Percentiles rank a stretch among this genome's conserved stretches.
Evolutionary conservation across 139 green algal genomes (phyloP).

Genomic region (Coelastrella sp.): DNA sequence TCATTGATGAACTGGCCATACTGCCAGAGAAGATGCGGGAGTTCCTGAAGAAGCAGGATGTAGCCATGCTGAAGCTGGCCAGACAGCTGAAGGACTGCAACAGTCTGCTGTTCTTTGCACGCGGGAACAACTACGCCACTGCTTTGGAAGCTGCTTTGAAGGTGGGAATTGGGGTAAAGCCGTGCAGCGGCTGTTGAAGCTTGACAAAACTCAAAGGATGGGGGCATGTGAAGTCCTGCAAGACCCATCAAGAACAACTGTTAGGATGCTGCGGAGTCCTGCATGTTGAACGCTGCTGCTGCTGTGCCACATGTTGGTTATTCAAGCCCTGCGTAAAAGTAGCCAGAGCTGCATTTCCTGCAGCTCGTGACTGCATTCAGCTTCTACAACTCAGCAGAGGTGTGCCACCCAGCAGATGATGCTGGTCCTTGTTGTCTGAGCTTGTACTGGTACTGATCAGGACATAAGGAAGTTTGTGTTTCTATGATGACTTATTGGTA

Average conservation of each 20-base stretch:
- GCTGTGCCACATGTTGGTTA: too few relatives aligned
- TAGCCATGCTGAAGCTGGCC: constrained; percentile 85
- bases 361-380: too few relatives aligned
- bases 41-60: constrained; percentile 53
- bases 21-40: constrained; percentile 65
- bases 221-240: too few relatives aligned
- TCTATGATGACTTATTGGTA: too few relatives aligned
- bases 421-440: too few relatives aligned
- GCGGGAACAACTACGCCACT: constrained; percentile 97
- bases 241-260: too few relatives aligned
- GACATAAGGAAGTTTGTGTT: too few relatives aligned
- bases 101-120: constrained; percentile 90
- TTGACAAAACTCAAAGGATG: neutral
- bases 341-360: too few relatives aligned
- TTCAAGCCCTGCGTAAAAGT: too few relatives aligned
- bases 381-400: too few relatives aligned
- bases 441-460: neutral
- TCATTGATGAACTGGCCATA: constrained; percentile 87
- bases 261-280: too few relatives aligned
- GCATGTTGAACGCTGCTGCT: neutral
- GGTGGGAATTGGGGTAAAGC: constrained; percentile 42
- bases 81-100: constrained; percentile 72
- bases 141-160: constrained; percentile 95
- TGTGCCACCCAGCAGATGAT: too few relatives aligned
- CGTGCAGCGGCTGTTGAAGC: neutral